Base-by-base conservation (phyloP, 371 early-diverging fungal genomes). In the Gilbertella persicaria region DNA sequence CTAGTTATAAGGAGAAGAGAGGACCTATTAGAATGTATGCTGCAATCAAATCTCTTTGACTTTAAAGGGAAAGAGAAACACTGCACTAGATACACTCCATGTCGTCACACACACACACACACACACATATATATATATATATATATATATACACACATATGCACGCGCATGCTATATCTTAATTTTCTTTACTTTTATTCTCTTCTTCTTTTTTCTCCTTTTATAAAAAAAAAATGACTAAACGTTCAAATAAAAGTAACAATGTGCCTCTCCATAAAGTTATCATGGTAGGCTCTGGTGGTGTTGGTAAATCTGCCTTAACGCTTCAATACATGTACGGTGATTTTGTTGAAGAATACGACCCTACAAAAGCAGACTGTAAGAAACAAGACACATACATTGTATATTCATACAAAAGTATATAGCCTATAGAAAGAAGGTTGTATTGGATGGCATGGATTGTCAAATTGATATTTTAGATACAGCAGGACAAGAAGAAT, bases 291-390 rank as follows among this genome's bases (percentile, higher is more conserved):
- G 94, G 94, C 43, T 85, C 87, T 14, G 94, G 94, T 56, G 93
- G 91, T 56, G 94, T 94, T 20, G 94, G 94, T 50, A 94, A 94
- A 71, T 90, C 91, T 3, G 91, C 92, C 7, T 68, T 94, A 54
- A 92, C 93, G 0, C 76, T 94, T 29, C 90, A 91, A 67, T 92
- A 85, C 82, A 85, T 92, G 90, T 92, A 91, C 54, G 90, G 91
- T 50, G 91, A 94, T 75, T 94, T 94, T 77, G 88, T 90, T 49
- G 93, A 94, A 73, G 91, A 90, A 69, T 94, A 94, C 73, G 94
- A 94, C 61, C 94, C 94, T 20, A 94, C 94, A 17, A 92, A 92
- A 64, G 94, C 92, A 46, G 94, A 94, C 64, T 71, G 71, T 71
- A 62, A 42, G 64, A 28, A 38, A 19, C 35, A 16, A 42, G 13